Evolutionary conservation across 2,329 filamentous ascomycete species (phyloP).

Genomic region (Penicillium oxalicum): DNA sequence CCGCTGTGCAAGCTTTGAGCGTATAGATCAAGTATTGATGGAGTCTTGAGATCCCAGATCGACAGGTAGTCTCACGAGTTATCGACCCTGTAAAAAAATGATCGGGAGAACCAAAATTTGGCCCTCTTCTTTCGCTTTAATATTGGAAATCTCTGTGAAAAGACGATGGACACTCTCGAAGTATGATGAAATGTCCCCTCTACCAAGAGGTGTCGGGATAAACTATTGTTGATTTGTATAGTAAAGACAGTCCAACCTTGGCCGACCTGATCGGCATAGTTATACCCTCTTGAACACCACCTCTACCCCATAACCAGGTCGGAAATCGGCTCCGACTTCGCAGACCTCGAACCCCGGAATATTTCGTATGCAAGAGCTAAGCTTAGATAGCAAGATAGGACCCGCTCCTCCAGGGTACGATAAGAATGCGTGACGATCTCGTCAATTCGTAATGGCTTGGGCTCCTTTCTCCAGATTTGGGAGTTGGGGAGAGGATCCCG

Average conservation of each 20-base stretch:
- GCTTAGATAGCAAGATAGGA: conserved; percentile 23
- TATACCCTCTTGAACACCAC: conserved; percentile 5
- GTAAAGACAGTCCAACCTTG: neutral
- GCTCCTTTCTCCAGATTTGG: neutral
- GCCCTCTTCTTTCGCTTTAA: no score
- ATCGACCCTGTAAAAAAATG: no score
- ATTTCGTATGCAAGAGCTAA: neutral
- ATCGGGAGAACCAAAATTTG: no score
- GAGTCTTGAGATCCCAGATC: no score
- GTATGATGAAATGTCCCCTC: neutral
- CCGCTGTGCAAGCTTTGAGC: neutral
- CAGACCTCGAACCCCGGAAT: conserved; percentile 9
- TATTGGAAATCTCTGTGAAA: no score
- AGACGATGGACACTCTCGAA: neutral
- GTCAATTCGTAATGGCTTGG: conserved; percentile 9
- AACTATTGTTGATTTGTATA: neutral
- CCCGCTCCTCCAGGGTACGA: neutral
- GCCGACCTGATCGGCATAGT: neutral
- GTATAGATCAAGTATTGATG: no score
- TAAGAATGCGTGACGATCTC: conserved; percentile 9
- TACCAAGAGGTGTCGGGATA: neutral
- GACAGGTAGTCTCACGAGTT: no score
- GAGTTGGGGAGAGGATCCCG: neutral
- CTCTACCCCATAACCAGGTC: neutral
- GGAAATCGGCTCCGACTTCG: conserved; percentile 20